These are phyloP conservation scores for Phaffomyces thermotolerans DNA, from an alignment of 805 yeast species.

Conservation along the genomic window DNA sequence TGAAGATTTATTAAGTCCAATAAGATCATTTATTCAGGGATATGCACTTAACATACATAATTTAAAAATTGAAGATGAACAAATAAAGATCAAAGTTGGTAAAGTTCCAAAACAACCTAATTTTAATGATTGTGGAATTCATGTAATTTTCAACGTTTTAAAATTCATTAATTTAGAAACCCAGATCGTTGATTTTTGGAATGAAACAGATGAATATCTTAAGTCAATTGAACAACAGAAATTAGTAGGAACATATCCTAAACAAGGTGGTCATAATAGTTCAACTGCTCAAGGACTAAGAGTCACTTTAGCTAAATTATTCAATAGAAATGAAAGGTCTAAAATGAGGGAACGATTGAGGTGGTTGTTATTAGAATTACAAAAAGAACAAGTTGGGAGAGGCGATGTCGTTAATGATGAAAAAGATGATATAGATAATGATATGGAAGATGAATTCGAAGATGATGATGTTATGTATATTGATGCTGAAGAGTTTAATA, in stretches of 20 bases:
- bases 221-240: not conserved
- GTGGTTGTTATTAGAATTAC: not conserved
- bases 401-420: conserved; percentile 4
- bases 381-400: conserved; percentile 1
- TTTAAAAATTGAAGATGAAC: conserved; percentile 36
- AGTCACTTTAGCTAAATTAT: not conserved
- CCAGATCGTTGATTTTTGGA: conserved; percentile 46
- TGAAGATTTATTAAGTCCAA: conserved; percentile 40
- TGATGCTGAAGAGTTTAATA: conserved; percentile 5
- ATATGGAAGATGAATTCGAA: not conserved
- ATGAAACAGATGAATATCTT: conserved; percentile 1
- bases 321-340: conserved; percentile 1
- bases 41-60: conserved; percentile 63
- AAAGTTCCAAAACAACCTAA: conserved; percentile 80
- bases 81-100: conserved; percentile 42
- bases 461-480: conserved; percentile 7
- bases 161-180: conserved; percentile 46
- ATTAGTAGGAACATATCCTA: not conserved
- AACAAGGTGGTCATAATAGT: not conserved
- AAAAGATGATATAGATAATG: too few relatives aligned
- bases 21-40: conserved; percentile 51
- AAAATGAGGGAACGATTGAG: conserved; percentile 3
- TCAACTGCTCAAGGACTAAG: not conserved
- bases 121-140: conserved; percentile 92
- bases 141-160: conserved; percentile 67